Conservation (phyloP, 73 alveolate species). For the Effrenium voratum region DNA sequence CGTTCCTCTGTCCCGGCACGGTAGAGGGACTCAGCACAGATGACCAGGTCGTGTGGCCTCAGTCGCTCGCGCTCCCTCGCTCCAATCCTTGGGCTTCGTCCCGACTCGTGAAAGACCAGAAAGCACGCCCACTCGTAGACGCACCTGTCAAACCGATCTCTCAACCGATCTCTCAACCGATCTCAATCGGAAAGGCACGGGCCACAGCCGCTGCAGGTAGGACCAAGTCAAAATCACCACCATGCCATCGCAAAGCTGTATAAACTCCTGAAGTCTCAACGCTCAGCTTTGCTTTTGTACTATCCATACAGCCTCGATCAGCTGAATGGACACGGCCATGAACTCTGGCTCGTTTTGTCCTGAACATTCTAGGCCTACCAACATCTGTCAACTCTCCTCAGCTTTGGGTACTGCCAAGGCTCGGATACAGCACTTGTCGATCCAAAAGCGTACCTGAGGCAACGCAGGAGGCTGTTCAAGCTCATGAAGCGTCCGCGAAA, state of each 20-base stretch:
- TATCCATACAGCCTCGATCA: not conserved
- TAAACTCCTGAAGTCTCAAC: not conserved
- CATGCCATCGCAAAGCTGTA: conserved; percentile 33
- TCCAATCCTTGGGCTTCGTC: not conserved
- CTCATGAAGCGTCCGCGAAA: not conserved
- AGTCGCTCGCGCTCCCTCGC: not conserved
- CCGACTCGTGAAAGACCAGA: conserved; percentile 6
- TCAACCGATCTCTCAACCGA: no score
- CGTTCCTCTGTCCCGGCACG: conserved; percentile 23
- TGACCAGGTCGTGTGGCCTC: conserved; percentile 25
- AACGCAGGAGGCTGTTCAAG: not conserved
- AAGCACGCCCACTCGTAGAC: conserved; percentile 32
- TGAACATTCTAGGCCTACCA: not conserved
- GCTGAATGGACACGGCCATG: conserved; percentile 33
- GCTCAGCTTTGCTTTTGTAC: not conserved
- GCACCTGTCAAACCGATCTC: conserved; percentile 13
- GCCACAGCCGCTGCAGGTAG: conserved; percentile 4
- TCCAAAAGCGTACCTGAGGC: conserved; percentile 9
- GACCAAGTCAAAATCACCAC: conserved; percentile 25
- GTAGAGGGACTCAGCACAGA: conserved; percentile 21
- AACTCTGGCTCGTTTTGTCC: conserved; percentile 14
- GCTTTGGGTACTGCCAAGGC: not conserved
- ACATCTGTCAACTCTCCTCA: not conserved
- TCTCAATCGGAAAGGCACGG: no score
- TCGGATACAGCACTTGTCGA: conserved; percentile 16